A percentile compares a stretch with the other conserved stretches of the same genome.
phyloP scores from a whole-genome alignment of 371 early-diverging fungal species.

The Umbelopsis sp. region DNA sequence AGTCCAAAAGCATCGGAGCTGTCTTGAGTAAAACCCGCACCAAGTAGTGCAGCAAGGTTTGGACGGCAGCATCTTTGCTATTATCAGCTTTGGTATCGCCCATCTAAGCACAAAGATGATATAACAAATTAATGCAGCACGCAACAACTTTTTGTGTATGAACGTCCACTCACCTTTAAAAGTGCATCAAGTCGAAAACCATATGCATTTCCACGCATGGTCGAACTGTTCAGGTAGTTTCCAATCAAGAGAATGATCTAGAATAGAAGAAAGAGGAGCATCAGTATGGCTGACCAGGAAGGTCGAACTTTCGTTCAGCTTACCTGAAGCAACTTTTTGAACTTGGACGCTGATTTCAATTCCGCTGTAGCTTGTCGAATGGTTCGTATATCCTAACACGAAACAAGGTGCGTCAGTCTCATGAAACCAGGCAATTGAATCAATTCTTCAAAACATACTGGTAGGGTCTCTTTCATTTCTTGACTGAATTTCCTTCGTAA shows the following conservation, averaged over 20 bases:
- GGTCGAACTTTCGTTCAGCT: neutral
- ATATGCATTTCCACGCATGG: conserved; percentile 82
- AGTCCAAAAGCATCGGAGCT: conserved; percentile 59
- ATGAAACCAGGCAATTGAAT: neutral
- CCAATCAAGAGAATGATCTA: conserved; percentile 77
- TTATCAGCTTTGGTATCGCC: conserved; percentile 70
- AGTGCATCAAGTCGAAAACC: conserved; percentile 79
- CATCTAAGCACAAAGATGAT: conserved; percentile 45
- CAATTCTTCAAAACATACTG: conserved; percentile 36
- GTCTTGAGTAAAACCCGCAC: conserved; percentile 65
- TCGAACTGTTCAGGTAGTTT: conserved; percentile 79
- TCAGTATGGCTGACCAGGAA: neutral
- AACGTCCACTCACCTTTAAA: conserved; percentile 52
- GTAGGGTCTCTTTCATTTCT: conserved; percentile 70
- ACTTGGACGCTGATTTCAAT: conserved; percentile 43
- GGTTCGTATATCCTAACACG: conserved; percentile 49
- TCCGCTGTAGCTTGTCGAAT: conserved; percentile 48
- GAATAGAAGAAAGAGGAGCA: neutral
- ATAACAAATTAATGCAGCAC: neutral
- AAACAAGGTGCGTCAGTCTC: too few relatives aligned
- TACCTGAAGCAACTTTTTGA: conserved; percentile 67
- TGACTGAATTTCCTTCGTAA: conserved; percentile 72
- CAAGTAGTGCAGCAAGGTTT: conserved; percentile 79
- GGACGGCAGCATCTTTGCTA: conserved; percentile 56
- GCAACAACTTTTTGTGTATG: neutral